Conservation (phyloP, 306 rosid species). For the Crotalaria pallida region DNA sequence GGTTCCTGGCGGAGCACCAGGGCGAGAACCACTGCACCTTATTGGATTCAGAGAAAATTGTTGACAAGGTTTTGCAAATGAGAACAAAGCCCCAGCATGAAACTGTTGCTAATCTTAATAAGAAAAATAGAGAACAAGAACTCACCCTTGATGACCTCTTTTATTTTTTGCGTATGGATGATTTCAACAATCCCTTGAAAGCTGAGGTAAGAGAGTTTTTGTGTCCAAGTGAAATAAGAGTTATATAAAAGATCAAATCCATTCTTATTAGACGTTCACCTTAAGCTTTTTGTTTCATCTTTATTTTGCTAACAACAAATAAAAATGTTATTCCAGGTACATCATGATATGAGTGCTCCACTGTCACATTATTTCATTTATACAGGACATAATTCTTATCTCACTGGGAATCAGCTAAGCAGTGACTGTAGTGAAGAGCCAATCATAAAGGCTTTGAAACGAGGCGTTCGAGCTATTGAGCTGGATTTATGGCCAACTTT, state of each 20-base stretch:
- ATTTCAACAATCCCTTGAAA: slow-evolving; percentile 51
- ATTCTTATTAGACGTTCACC: too few relatives aligned
- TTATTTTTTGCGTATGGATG: slow-evolving; percentile 44
- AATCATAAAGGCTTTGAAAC: slow-evolving; percentile 61
- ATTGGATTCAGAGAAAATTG: slow-evolving; percentile 34
- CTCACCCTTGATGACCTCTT: slow-evolving; percentile 56
- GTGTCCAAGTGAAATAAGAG: background rate
- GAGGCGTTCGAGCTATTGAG: slow-evolving; percentile 77
- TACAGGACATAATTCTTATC: slow-evolving; percentile 93
- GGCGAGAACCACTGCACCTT: slow-evolving; percentile 37
- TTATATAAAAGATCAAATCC: background rate
- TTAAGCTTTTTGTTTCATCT: too few relatives aligned
- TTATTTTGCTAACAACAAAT: slow-evolving; percentile 15
- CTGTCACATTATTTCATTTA: slow-evolving; percentile 91
- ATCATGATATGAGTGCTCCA: slow-evolving; percentile 89
- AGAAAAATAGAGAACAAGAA: background rate
- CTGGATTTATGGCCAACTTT: slow-evolving; percentile 90
- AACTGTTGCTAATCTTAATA: background rate
- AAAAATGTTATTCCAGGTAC: slow-evolving; percentile 50
- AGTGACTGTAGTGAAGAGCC: slow-evolving; percentile 88
- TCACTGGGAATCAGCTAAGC: slow-evolving; percentile 84
- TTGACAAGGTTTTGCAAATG: slow-evolving; percentile 31
- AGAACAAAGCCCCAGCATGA: slow-evolving; percentile 13
- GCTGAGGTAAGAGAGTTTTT: slow-evolving; percentile 43
- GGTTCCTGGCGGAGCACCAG: slow-evolving; percentile 61